phyloP scores from a whole-genome alignment of 2,329 filamentous ascomycete genomes.

The Aspergillus fijiensis region DNA sequence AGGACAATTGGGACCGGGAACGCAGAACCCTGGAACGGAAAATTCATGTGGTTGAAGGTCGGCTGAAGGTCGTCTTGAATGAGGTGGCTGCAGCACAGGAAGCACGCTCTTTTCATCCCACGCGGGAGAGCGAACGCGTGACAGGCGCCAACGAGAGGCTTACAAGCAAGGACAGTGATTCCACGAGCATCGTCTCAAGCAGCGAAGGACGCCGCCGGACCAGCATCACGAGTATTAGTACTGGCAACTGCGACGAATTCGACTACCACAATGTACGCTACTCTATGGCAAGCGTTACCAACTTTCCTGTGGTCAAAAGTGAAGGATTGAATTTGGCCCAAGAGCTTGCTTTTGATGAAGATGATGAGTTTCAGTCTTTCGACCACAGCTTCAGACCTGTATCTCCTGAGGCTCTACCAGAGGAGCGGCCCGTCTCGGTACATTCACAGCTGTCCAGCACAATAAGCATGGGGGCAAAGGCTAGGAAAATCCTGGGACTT shows the following conservation, averaged over 20 bases:
- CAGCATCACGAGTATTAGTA: constrained; percentile 53
- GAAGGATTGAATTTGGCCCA: constrained; percentile 81
- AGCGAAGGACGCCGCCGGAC: constrained; percentile 62
- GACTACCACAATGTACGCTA: constrained; percentile 64
- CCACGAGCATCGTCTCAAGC: constrained; percentile 70
- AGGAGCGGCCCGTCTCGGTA: constrained; percentile 44
- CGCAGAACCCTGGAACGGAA: constrained; percentile 78
- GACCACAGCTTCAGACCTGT: constrained; percentile 69
- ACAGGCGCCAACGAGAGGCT: constrained; percentile 61
- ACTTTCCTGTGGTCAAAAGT: constrained; percentile 54
- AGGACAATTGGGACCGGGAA: constrained; percentile 79
- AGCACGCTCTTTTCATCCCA: constrained; percentile 30
- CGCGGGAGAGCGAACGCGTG: constrained; percentile 60
- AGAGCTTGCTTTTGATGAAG: constrained; percentile 82
- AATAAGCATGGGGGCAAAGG: constrained; percentile 40
- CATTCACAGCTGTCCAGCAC: constrained; percentile 39
- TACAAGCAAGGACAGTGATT: constrained; percentile 61
- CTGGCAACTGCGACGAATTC: constrained; percentile 37
- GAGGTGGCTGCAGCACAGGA: constrained; percentile 62
- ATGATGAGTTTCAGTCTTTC: constrained; percentile 63
- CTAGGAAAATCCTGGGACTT: constrained; percentile 47
- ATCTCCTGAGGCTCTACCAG: constrained; percentile 44
- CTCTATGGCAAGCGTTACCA: constrained; percentile 64
- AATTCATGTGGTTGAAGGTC: constrained; percentile 83
- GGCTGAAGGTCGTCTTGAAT: constrained; percentile 78